phyloP scores from a whole-genome alignment of 139 green algal species.

The Volvox reticuliferus region DNA sequence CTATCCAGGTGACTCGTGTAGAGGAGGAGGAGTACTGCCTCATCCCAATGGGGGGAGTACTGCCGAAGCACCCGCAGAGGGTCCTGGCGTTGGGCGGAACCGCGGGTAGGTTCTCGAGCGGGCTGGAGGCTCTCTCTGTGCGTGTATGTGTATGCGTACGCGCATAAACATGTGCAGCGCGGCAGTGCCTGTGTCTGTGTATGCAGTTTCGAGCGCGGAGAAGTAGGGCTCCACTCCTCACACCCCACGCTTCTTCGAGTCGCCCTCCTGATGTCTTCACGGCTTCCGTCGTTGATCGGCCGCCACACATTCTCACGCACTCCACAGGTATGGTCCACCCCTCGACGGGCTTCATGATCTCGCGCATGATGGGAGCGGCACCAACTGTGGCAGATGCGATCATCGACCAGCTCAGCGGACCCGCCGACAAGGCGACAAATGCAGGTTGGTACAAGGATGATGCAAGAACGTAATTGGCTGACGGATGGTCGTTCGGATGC shows the following conservation, averaged over 20 bases:
- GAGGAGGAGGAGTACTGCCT: slow-evolving; percentile 98
- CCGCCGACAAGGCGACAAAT: slow-evolving; percentile 66
- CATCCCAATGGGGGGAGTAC: slow-evolving; percentile 98
- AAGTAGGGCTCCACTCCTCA: not conserved
- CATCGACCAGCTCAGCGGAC: slow-evolving; percentile 76
- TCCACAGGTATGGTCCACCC: slow-evolving; percentile 90
- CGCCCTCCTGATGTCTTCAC: not conserved
- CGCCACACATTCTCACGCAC: not conserved
- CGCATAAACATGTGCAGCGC: not conserved
- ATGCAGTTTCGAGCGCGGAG: not conserved
- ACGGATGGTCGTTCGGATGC: too few species aligned
- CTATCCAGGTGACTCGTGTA: slow-evolving; percentile 74
- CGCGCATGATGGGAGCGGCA: slow-evolving; percentile 86
- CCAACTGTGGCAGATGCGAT: slow-evolving; percentile 89
- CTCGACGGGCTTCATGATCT: slow-evolving; percentile 96
- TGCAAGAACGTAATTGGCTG: too few species aligned
- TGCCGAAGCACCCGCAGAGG: slow-evolving; percentile 94
- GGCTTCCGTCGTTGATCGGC: too few species aligned
- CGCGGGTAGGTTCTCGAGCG: slow-evolving; percentile 86
- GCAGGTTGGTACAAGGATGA: slow-evolving; percentile 13
- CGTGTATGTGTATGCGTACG: too few species aligned
- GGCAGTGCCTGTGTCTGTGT: not conserved
- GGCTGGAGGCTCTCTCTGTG: not conserved
- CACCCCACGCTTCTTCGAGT: not conserved
- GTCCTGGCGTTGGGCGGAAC: slow-evolving; percentile 96